Evolutionary conservation across 2,329 filamentous ascomycete species (phyloP), one percentile per base, ranked within the genome.

Genomic region (Diaporthe vexans): DNA sequence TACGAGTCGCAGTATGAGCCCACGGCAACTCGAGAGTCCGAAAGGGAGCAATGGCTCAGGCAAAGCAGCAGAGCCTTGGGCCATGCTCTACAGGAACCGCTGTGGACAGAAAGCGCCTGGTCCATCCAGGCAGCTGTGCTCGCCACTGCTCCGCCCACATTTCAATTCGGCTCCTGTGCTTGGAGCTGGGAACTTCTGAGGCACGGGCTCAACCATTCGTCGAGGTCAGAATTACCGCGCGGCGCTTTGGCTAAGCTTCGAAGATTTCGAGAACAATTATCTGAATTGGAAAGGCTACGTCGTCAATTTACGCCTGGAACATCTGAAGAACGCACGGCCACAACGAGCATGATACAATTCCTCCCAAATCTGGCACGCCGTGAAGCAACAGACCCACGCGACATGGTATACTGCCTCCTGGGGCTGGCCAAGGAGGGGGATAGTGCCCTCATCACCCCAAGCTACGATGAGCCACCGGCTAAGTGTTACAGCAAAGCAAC

Each of bases 401-500:
- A 67, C 15, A 67, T 67, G 63, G 46, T 52, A 0, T 52, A 67
- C 46, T 67, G 63, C n/a, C 63, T 67, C 46, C 46, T 52, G n/a
- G 63, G 63, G 4, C 29, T 67, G 46, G 37, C 35, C 33, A 51
- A 67, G 46, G 35, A 67, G 6, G 46, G 52, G 26, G 63, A 67
- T 21, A 67, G 63, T 15, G 15, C 37, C 46, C 29, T 52, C 29
- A 40, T 67, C 46, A 37, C n/a, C 29, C 46, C 63, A 13, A 52
- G 33, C 33, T 67, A 67, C 46, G 63, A 67, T 1, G 46, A 67
- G 46, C 46, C 63, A 52, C 46, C 63, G 13, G 29, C 63, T 6
- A 46, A 67, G 46, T 67, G 63, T 26, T 67, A 52, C 2, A 67
- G 63, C 63, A 67, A 37, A 40, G 63, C 63, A 37, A 67, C 63